These are phyloP conservation scores for Eucalyptus erythrocorys DNA, from an alignment of 345 rosid genomes.

Conservation along the genomic window DNA sequence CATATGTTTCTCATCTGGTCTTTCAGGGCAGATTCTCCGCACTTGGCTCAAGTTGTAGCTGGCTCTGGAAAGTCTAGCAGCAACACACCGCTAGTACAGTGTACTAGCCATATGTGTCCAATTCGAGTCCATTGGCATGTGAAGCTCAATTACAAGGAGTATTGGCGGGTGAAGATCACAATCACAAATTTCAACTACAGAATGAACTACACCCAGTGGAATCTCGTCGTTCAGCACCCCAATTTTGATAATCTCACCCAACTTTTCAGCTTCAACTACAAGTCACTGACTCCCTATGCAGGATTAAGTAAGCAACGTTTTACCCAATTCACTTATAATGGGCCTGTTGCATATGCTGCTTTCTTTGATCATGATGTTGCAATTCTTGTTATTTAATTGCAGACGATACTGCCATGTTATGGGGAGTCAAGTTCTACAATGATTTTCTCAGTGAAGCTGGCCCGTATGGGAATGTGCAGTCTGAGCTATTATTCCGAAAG, in stretches of 20 bases:
- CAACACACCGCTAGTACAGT: conserved; percentile 39
- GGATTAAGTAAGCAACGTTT: conserved; percentile 29
- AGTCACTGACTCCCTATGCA: conserved; percentile 29
- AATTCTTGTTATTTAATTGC: background rate
- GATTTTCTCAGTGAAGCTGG: conserved; percentile 60
- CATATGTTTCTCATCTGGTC: background rate
- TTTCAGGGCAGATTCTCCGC: conserved; percentile 14
- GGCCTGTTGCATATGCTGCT: background rate
- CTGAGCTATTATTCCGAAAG: conserved; percentile 54
- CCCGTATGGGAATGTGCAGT: conserved; percentile 43
- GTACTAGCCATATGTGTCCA: conserved; percentile 67
- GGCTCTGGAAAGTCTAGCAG: background rate
- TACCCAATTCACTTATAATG: background rate
- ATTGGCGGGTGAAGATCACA: conserved; percentile 65
- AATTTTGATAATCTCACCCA: conserved; percentile 46
- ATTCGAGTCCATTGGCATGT: conserved; percentile 67
- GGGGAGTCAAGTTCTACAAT: conserved; percentile 57
- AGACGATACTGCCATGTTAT: conserved; percentile 60
- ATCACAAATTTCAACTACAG: conserved; percentile 56
- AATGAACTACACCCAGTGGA: conserved; percentile 62
- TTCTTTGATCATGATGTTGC: background rate
- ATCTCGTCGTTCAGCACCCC: conserved; percentile 58
- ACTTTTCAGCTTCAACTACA: conserved; percentile 49
- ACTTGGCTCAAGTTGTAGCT: conserved; percentile 25
- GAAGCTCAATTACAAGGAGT: conserved; percentile 44